Percentiles rank a stretch among this genome's conserved stretches.
Evolutionary conservation across 2,329 filamentous ascomycete species (phyloP).

Genomic region (Metarhizium anisopliae): DNA sequence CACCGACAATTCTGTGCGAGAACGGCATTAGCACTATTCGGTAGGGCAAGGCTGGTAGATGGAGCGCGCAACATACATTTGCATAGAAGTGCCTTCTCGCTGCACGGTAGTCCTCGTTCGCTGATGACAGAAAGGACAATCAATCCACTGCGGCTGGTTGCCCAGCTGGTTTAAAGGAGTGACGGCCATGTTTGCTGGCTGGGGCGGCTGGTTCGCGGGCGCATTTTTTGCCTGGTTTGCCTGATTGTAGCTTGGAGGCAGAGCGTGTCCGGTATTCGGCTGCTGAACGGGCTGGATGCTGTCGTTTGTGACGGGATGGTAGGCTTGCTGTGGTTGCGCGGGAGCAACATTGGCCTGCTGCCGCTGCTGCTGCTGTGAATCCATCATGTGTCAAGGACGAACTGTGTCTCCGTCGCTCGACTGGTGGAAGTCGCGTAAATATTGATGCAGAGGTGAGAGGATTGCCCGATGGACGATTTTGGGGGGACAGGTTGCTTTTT

Average conservation of each 20-base stretch:
- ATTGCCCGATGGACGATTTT: not conserved
- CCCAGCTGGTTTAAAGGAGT: conserved; percentile 16
- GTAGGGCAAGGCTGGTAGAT: not conserved
- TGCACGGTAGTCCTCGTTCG: conserved; percentile 14
- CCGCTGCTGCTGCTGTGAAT: not conserved
- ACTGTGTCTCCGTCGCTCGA: not conserved
- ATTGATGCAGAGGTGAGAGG: not conserved
- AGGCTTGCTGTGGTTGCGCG: not conserved
- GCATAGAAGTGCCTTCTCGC: conserved; percentile 17
- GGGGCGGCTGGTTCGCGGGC: not conserved
- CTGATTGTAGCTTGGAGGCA: conserved; percentile 1
- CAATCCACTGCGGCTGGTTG: conserved; percentile 17
- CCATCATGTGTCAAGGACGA: not conserved
- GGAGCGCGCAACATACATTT: conserved; percentile 10
- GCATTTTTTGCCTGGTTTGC: conserved; percentile 1
- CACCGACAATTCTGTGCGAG: conserved; percentile 17
- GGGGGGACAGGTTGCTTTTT: too few species aligned
- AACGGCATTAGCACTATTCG: not conserved
- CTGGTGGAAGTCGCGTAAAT: not conserved
- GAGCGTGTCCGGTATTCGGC: not conserved
- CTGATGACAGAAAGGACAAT: conserved; percentile 21
- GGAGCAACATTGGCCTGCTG: not conserved
- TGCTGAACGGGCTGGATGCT: not conserved
- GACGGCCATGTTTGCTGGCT: not conserved
- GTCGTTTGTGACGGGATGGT: not conserved